A percentile compares a stretch with the other conserved stretches of the same genome.
Conservation (phyloP, 805 yeast genomes). For the Starmerella floris region DNA sequence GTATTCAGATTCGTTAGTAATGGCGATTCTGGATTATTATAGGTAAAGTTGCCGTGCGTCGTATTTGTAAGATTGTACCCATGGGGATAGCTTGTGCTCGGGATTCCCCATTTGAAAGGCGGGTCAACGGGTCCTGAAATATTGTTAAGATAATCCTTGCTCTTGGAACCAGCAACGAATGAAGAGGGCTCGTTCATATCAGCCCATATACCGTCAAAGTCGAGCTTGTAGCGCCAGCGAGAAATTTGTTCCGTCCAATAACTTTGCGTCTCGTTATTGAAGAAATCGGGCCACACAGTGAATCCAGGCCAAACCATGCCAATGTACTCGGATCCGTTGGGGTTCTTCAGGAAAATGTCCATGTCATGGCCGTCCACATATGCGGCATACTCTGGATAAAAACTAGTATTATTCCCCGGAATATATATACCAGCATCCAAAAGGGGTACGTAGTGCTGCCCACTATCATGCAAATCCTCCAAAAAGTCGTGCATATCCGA, state of each 20-base stretch:
- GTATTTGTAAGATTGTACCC: neutral
- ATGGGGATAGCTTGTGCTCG: neutral
- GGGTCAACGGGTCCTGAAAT: neutral
- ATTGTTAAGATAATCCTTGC: neutral
- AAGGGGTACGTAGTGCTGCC: slow-evolving; percentile 1
- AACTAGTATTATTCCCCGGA: neutral
- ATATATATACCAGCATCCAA: slow-evolving; percentile 3
- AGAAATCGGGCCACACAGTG: slow-evolving; percentile 1
- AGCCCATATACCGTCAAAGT: slow-evolving; percentile 2
- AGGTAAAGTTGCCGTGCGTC: neutral
- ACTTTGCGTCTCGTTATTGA: neutral
- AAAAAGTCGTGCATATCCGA: neutral
- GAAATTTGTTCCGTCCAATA: slow-evolving; percentile 1
- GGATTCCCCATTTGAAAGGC: neutral
- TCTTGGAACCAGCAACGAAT: neutral
- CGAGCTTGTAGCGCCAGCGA: neutral
- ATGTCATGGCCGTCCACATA: slow-evolving; percentile 3
- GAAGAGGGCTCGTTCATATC: slow-evolving; percentile 3
- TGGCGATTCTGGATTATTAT: neutral
- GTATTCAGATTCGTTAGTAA: neutral
- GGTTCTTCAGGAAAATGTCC: slow-evolving; percentile 2
- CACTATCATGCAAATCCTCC: neutral
- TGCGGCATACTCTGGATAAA: neutral
- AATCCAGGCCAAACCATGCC: slow-evolving; percentile 5
- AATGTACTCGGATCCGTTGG: neutral